Conservation (phyloP, 148 eudicot genomes). For the Chenopodium formosanum region DNA sequence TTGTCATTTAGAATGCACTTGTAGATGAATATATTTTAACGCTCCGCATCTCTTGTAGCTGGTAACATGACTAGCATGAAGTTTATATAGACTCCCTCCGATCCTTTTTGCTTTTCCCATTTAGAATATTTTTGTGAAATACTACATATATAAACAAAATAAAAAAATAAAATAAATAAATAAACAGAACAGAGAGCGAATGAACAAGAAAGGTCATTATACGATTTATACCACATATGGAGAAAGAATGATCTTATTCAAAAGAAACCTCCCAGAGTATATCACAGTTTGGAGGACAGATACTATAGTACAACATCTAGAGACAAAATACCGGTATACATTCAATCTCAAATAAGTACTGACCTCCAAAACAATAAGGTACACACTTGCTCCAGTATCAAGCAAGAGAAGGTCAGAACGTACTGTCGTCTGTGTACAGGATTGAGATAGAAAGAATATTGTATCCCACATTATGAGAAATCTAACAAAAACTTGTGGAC, state of each 20-base stretch:
- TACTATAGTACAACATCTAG: slow-evolving; percentile 26
- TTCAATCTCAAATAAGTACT: slow-evolving; percentile 6
- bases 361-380: slow-evolving; percentile 18
- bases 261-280: slow-evolving; percentile 14
- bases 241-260: slow-evolving; percentile 12
- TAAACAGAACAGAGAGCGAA: neutral
- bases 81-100: neutral
- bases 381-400: slow-evolving; percentile 1
- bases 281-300: slow-evolving; percentile 14
- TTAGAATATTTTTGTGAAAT: too few relatives aligned
- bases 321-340: slow-evolving; percentile 15
- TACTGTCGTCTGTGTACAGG: slow-evolving; percentile 9
- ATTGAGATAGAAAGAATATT: slow-evolving; percentile 6
- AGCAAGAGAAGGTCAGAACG: neutral
- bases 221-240: neutral
- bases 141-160: neutral
- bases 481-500: slow-evolving; percentile 3
- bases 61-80: neutral
- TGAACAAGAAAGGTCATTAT: neutral
- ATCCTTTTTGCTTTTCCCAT: too few relatives aligned
- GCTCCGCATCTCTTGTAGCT: too few relatives aligned
- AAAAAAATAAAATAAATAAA: neutral
- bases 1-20: too few relatives aligned
- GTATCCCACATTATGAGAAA: neutral
- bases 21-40: too few relatives aligned